Conservation (phyloP, 179 eudicot species). For the Silene coronaria region DNA sequence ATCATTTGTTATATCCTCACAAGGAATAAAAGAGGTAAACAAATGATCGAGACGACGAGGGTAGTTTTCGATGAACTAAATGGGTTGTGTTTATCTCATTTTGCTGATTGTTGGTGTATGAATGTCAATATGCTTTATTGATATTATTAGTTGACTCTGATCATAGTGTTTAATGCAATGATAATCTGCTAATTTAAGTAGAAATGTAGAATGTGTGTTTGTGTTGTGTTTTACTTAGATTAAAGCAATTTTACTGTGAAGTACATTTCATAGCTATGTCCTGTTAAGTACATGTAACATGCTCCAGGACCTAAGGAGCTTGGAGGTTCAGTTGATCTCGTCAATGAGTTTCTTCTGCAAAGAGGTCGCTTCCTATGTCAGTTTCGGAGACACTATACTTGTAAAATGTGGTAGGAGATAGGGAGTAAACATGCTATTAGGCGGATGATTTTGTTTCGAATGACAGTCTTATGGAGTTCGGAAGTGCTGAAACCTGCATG, state of each 20-base stretch:
- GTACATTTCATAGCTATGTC: neutral
- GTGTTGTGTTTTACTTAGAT: too few species aligned
- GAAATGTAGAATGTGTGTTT: too few species aligned
- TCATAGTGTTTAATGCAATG: neutral
- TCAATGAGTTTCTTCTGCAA: slow-evolving; percentile 70
- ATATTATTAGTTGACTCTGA: neutral
- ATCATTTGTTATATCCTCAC: too few species aligned
- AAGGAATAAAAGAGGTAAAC: too few species aligned
- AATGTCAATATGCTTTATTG: neutral
- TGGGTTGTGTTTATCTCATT: too few species aligned
- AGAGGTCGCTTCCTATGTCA: slow-evolving; percentile 57
- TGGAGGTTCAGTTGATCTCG: slow-evolving; percentile 70
- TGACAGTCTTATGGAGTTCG: too few species aligned
- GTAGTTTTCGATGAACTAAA: too few species aligned
- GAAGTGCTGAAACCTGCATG: too few species aligned
- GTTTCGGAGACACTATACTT: slow-evolving; percentile 64
- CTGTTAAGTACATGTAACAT: neutral
- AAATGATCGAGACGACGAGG: too few species aligned
- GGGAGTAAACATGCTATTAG: too few species aligned
- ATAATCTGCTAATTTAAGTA: neutral
- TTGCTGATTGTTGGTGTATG: neutral
- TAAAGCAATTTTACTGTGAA: neutral
- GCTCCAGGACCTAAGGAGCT: slow-evolving; percentile 43
- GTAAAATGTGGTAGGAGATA: slow-evolving; percentile 65
- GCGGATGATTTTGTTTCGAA: too few species aligned